Percentiles rank a stretch among this genome's conserved stretches.
Evolutionary conservation across 1,139 yeast species (phyloP).

Genomic region (Hyphopichia buzzinii): DNA sequence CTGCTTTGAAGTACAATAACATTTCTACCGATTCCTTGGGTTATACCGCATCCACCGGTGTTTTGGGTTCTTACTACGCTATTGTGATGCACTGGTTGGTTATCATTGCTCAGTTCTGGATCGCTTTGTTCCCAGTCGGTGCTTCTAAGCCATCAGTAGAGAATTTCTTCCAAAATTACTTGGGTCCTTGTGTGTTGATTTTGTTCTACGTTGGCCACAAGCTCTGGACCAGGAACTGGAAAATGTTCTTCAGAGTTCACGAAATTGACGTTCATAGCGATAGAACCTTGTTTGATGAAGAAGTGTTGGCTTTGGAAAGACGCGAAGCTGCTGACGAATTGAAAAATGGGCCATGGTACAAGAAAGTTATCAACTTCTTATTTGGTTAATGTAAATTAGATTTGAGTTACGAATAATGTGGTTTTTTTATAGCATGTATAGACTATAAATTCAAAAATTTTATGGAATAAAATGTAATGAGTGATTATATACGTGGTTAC

Average conservation of each 20-base stretch:
- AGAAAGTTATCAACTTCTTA: slow-evolving; percentile 20
- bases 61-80: slow-evolving; percentile 38
- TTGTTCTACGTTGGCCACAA: slow-evolving; percentile 36
- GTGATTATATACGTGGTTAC: no score
- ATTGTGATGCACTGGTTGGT: slow-evolving; percentile 33
- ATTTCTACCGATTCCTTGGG: slow-evolving; percentile 37
- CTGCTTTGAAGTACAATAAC: slow-evolving; percentile 37
- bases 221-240: slow-evolving; percentile 33
- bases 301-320: slow-evolving; percentile 34
- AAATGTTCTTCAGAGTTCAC: slow-evolving; percentile 24
- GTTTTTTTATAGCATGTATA: no score
- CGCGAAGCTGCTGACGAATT: slow-evolving; percentile 31
- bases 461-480: no score
- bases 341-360: slow-evolving; percentile 22
- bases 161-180: slow-evolving; percentile 36
- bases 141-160: slow-evolving; percentile 26
- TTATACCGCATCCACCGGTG: slow-evolving; percentile 41
- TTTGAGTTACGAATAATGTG: no score
- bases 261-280: slow-evolving; percentile 36
- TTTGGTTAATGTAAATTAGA: slow-evolving; percentile 13
- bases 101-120: slow-evolving; percentile 43
- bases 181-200: slow-evolving; percentile 35
- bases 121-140: slow-evolving; percentile 39
- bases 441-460: no score
- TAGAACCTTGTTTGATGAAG: slow-evolving; percentile 38